Percentiles rank a stretch among this genome's conserved stretches.
Conservation (phyloP, 176 grass and related monocot genomes). For the Metroxylon sagu region DNA sequence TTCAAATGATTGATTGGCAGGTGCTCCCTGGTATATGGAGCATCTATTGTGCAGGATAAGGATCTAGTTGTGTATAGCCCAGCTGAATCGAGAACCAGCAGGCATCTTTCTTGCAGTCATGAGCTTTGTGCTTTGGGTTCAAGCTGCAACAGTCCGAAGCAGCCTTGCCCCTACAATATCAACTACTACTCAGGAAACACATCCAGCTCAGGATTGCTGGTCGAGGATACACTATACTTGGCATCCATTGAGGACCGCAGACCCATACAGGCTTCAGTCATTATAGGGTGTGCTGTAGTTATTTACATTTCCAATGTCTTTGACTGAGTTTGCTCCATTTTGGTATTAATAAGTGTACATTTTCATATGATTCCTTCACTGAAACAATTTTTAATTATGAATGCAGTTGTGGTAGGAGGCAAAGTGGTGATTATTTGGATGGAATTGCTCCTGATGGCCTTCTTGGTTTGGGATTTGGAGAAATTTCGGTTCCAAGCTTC, state of each 20-base stretch:
- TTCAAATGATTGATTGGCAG: constrained; percentile 98
- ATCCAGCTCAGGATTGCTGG: constrained; percentile 82
- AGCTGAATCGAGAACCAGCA: constrained; percentile 72
- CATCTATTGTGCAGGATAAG: constrained; percentile 99
- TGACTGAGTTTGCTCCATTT: background rate
- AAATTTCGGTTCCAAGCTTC: constrained; percentile 91
- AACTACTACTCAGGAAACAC: constrained; percentile 85
- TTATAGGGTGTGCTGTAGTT: constrained; percentile 60
- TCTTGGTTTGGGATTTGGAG: constrained; percentile 80
- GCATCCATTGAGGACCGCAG: constrained; percentile 40
- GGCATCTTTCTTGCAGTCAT: constrained; percentile 76
- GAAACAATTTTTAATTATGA: background rate
- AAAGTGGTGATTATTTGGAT: constrained; percentile 86
- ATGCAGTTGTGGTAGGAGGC: constrained; percentile 80
- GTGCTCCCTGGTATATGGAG: constrained; percentile 84
- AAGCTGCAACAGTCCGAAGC: constrained; percentile 62
- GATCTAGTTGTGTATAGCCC: constrained; percentile 89
- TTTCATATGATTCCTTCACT: constrained; percentile 1
- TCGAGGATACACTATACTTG: constrained; percentile 79
- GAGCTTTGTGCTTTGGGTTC: constrained; percentile 54
- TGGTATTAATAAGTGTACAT: background rate
- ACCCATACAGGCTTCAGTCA: constrained; percentile 70
- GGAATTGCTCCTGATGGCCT: constrained; percentile 91
- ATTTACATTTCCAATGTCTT: background rate
- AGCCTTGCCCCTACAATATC: constrained; percentile 76